Conservation (phyloP, 108 stramenopile genomes). For the Phaeodactylum tricornutum region DNA sequence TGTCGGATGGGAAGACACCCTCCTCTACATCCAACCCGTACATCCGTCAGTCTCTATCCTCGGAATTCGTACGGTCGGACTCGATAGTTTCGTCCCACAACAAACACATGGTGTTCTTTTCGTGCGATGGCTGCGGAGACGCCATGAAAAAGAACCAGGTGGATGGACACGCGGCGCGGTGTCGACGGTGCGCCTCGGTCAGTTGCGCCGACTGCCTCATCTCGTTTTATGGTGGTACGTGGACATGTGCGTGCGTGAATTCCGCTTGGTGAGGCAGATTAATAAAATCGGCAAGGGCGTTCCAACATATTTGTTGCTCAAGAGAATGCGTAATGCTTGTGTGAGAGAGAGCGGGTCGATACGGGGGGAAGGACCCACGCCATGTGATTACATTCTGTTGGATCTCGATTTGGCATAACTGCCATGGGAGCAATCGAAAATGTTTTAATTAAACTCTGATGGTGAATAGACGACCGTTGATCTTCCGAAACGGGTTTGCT, state of each 20-base stretch:
- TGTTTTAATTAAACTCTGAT: conserved; percentile 96
- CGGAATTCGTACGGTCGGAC: no score
- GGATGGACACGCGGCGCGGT: conserved; percentile 72
- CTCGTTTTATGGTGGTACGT: conserved; percentile 78
- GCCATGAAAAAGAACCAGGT: conserved; percentile 80
- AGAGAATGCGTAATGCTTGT: no score
- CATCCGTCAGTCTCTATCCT: no score
- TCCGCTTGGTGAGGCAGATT: neutral
- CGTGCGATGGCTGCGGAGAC: conserved; percentile 83
- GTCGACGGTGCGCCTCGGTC: conserved; percentile 62
- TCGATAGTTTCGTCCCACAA: no score
- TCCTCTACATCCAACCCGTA: no score
- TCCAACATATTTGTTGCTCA: conserved; percentile 18
- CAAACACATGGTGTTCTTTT: conserved; percentile 88
- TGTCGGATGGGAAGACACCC: no score
- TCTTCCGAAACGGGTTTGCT: neutral
- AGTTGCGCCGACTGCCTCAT: conserved; percentile 77
- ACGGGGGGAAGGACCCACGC: no score
- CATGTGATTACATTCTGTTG: conserved; percentile 17
- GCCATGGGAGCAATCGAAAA: conserved; percentile 72
- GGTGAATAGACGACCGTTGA: conserved; percentile 3
- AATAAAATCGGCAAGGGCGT: conserved; percentile 2
- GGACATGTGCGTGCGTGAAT: neutral
- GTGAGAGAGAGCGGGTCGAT: no score
- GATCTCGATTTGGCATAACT: no score